These are phyloP conservation scores for Erigeron canadensis DNA, from an alignment of 129 eudicot genomes.

Conservation along the genomic window DNA sequence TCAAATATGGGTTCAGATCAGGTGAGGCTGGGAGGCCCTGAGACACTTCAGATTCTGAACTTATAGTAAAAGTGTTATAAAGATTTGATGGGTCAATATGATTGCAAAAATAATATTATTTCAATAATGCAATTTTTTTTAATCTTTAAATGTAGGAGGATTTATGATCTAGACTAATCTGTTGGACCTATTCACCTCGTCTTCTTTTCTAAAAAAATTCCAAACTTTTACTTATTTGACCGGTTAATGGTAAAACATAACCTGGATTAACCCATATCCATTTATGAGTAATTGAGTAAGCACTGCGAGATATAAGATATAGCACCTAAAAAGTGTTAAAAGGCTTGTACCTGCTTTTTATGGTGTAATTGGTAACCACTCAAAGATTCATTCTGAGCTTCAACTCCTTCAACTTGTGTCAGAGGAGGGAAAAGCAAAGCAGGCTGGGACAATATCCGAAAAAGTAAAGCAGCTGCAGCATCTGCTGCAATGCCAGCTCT, in stretches of 20 bases:
- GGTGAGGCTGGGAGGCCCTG: neutral
- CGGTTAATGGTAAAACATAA: neutral
- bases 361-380: slow-evolving; percentile 51
- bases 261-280: neutral
- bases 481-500: slow-evolving; percentile 98
- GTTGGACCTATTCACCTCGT: neutral
- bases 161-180: no score
- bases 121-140: neutral
- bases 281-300: neutral
- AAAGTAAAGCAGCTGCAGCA: slow-evolving; percentile 97
- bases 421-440: slow-evolving; percentile 94
- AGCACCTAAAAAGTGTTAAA: slow-evolving; percentile 16
- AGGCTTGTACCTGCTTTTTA: slow-evolving; percentile 55
- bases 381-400: slow-evolving; percentile 50
- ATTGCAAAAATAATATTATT: neutral
- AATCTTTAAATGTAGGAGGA: neutral
- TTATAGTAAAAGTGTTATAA: neutral
- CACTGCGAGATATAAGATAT: neutral
- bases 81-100: neutral
- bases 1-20: neutral
- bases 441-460: slow-evolving; percentile 92
- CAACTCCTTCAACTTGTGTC: slow-evolving; percentile 85
- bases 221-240: neutral
- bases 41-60: neutral
- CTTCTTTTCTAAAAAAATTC: neutral